phyloP scores from a whole-genome alignment of 2,329 filamentous ascomycete genomes.

The Parascedosporium putredinis region DNA sequence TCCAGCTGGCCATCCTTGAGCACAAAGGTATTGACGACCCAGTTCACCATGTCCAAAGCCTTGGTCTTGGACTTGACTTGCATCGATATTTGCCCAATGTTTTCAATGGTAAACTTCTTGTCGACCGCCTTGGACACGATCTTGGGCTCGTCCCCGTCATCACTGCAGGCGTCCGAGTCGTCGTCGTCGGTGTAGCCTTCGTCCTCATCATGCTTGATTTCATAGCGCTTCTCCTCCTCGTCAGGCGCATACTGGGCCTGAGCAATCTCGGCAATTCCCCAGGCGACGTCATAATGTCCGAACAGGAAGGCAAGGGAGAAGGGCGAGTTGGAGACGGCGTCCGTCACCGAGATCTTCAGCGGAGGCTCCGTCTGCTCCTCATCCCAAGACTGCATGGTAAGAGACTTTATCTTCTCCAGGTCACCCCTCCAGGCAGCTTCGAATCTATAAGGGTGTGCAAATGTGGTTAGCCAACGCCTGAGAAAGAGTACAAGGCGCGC shows the following conservation, averaged over 20 bases:
- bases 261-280: conserved; percentile 58
- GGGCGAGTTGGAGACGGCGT: conserved; percentile 40
- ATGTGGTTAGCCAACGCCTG: not conserved
- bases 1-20: conserved; percentile 20
- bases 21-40: conserved; percentile 23
- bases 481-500: not conserved
- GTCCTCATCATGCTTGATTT: conserved; percentile 28
- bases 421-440: conserved; percentile 68
- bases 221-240: conserved; percentile 40
- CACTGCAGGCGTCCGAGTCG: conserved; percentile 24
- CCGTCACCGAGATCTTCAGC: conserved; percentile 51
- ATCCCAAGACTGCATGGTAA: conserved; percentile 53
- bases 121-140: conserved; percentile 48
- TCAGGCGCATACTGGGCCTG: conserved; percentile 55
- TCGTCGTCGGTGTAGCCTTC: conserved; percentile 24
- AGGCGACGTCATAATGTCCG: conserved; percentile 54
- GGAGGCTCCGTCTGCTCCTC: conserved; percentile 42
- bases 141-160: conserved; percentile 27
- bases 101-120: conserved; percentile 63
- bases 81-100: conserved; percentile 57
- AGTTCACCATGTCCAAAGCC: conserved; percentile 42
- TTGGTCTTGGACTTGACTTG: conserved; percentile 54
- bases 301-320: conserved; percentile 60
- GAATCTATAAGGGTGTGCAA: conserved; percentile 34
- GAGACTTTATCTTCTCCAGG: conserved; percentile 50